Evolutionary conservation across 78 protist species (phyloP).

Genomic region (Paratrimastix pyriformis): DNA sequence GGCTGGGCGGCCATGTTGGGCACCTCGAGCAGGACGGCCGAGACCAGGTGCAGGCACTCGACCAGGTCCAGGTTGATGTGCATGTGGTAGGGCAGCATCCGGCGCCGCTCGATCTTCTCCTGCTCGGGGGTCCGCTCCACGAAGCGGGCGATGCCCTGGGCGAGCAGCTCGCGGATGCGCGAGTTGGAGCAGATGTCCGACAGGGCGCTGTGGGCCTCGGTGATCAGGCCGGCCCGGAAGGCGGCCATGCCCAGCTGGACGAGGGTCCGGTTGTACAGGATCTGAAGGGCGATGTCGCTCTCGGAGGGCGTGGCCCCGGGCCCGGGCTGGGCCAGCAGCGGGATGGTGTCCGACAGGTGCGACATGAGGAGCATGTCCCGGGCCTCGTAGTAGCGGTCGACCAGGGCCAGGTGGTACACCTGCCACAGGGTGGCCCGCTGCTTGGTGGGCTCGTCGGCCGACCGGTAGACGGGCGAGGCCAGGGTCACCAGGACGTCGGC

Average conservation of each 20-base stretch:
- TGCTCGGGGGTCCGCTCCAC: constrained; percentile 44
- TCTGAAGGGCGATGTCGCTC: too few species aligned
- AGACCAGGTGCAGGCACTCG: constrained; percentile 70
- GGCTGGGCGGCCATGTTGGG: constrained; percentile 55
- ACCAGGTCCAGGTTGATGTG: constrained; percentile 83
- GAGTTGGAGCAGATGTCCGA: constrained; percentile 37
- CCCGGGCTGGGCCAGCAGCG: too few species aligned
- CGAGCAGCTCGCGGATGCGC: constrained; percentile 65
- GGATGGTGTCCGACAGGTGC: constrained; percentile 65
- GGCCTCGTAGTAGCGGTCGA: constrained; percentile 48
- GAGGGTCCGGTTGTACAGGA: constrained; percentile 82
- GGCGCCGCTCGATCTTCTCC: constrained; percentile 54
- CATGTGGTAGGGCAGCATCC: constrained; percentile 85
- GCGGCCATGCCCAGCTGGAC: constrained; percentile 88
- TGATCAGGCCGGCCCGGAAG: constrained; percentile 71
- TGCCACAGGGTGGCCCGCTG: constrained; percentile 60
- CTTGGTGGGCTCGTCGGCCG: constrained; percentile 54
- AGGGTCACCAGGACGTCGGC: constrained; percentile 25
- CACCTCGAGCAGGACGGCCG: constrained; percentile 79
- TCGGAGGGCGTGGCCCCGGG: constrained; percentile 32
- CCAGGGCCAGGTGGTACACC: constrained; percentile 59
- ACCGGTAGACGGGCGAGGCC: constrained; percentile 39
- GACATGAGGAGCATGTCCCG: constrained; percentile 80
- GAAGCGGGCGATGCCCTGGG: constrained; percentile 53
- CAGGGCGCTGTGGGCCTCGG: constrained; percentile 69